Evolutionary conservation across 192 early-diverging fungal species (phyloP).

Genomic region (Backusella circina): DNA sequence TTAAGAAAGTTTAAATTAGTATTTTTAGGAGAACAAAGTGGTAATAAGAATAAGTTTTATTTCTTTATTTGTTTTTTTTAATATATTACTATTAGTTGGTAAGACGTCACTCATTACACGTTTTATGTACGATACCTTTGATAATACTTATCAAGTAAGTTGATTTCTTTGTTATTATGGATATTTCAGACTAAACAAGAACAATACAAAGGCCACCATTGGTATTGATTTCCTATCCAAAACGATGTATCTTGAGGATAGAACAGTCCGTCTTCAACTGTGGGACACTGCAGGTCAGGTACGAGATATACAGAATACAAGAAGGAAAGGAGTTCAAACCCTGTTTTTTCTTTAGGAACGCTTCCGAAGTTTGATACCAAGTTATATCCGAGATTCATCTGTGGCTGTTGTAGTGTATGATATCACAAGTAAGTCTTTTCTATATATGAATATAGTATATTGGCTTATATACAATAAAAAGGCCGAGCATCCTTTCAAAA

Average conservation of each 20-base stretch:
- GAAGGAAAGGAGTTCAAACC: too few relatives aligned
- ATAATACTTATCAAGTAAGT: constrained; percentile 89
- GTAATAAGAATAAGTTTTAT: constrained; percentile 54
- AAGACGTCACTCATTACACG: constrained; percentile 99
- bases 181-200: not conserved
- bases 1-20: constrained; percentile 97
- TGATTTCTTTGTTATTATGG: not conserved
- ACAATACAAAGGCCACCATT: constrained; percentile 81
- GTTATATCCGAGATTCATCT: constrained; percentile 97
- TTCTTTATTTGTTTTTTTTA: too few relatives aligned
- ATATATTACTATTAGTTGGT: constrained; percentile 69
- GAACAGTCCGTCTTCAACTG: constrained; percentile 95
- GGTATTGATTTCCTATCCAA: constrained; percentile 99
- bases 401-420: constrained; percentile 98
- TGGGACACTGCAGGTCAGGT: constrained; percentile 99
- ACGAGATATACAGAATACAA: constrained; percentile 13
- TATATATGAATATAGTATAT: not conserved
- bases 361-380: constrained; percentile 95
- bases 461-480: constrained; percentile 26
- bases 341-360: constrained; percentile 72
- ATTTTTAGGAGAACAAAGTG: constrained; percentile 98
- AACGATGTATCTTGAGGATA: constrained; percentile 98
- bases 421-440: constrained; percentile 75
- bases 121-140: constrained; percentile 99
- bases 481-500: constrained; percentile 95